A percentile compares a stretch with the other conserved stretches of the same genome.
These are phyloP conservation scores for Asterella californica DNA, from an alignment of 225 moss, liverwort and hornwort species.

Conservation along the genomic window DNA sequence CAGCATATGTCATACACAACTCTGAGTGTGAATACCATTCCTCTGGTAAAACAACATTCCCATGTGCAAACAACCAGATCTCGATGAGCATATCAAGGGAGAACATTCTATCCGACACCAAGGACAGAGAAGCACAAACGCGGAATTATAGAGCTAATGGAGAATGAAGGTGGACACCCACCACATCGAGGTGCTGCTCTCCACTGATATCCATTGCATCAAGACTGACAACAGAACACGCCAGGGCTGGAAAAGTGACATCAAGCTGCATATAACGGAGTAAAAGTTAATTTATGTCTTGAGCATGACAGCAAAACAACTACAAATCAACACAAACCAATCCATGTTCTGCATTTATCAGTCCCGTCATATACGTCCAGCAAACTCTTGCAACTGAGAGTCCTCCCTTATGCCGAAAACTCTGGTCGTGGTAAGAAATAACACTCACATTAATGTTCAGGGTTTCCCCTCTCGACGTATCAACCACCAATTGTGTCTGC, in stretches of 20 bases:
- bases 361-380: background rate
- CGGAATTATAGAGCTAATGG: background rate
- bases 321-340: background rate
- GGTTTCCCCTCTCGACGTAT: conserved; percentile 89
- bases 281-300: background rate
- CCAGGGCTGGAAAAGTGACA: conserved; percentile 91
- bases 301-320: background rate
- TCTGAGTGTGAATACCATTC: no score
- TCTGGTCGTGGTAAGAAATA: background rate
- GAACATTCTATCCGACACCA: background rate
- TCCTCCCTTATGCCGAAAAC: background rate
- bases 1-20: no score
- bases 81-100: background rate
- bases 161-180: conserved; percentile 24
- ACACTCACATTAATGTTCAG: conserved; percentile 83
- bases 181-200: conserved; percentile 99
- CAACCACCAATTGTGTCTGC: conserved; percentile 72
- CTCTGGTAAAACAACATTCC: background rate
- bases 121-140: background rate
- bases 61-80: background rate
- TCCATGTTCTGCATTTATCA: background rate
- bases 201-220: conserved; percentile 99
- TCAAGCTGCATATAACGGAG: conserved; percentile 57
- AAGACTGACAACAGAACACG: conserved; percentile 96
- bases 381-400: background rate